These are phyloP conservation scores for Boletellus sp. DNA, from an alignment of 768 basidiomycete genomes.

Conservation along the genomic window DNA sequence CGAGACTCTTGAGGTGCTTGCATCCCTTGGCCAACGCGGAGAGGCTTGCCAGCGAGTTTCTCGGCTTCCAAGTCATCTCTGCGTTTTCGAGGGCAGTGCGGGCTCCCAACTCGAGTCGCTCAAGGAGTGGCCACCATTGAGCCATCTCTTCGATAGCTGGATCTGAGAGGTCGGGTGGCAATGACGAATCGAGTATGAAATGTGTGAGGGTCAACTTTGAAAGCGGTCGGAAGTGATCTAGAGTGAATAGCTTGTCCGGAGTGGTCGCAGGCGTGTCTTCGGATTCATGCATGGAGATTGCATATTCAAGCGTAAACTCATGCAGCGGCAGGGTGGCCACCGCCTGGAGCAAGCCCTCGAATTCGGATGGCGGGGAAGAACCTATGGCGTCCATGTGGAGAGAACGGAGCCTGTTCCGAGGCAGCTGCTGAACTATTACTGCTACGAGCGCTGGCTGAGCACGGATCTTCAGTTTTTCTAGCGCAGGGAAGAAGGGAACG, in stretches of 20 bases:
- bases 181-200: slow-evolving; percentile 38
- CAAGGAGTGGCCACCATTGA: slow-evolving; percentile 45
- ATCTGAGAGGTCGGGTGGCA: slow-evolving; percentile 39
- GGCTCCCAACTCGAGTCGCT: slow-evolving; percentile 40
- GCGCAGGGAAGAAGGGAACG: slow-evolving; percentile 30
- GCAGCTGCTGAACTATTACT: slow-evolving; percentile 34
- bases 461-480: slow-evolving; percentile 41
- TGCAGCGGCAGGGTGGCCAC: slow-evolving; percentile 34
- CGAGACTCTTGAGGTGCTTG: slow-evolving; percentile 15
- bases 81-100: slow-evolving; percentile 24
- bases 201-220: slow-evolving; percentile 33
- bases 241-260: slow-evolving; percentile 11
- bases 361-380: slow-evolving; percentile 23
- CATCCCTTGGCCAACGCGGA: slow-evolving; percentile 15
- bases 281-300: slow-evolving; percentile 23
- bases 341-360: slow-evolving; percentile 34
- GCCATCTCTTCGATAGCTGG: slow-evolving; percentile 36
- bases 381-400: slow-evolving; percentile 40
- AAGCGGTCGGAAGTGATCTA: slow-evolving; percentile 36
- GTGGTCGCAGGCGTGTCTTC: slow-evolving; percentile 28
- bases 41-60: slow-evolving; percentile 16
- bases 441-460: slow-evolving; percentile 33
- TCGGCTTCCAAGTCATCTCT: slow-evolving; percentile 17
- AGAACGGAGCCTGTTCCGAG: slow-evolving; percentile 30
- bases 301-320: slow-evolving; percentile 42